A percentile compares a stretch with the other conserved stretches of the same genome.
These are phyloP conservation scores for Neoascochyta sp. DNA, from an alignment of 2,329 filamentous ascomycete genomes.

Conservation along the genomic window DNA sequence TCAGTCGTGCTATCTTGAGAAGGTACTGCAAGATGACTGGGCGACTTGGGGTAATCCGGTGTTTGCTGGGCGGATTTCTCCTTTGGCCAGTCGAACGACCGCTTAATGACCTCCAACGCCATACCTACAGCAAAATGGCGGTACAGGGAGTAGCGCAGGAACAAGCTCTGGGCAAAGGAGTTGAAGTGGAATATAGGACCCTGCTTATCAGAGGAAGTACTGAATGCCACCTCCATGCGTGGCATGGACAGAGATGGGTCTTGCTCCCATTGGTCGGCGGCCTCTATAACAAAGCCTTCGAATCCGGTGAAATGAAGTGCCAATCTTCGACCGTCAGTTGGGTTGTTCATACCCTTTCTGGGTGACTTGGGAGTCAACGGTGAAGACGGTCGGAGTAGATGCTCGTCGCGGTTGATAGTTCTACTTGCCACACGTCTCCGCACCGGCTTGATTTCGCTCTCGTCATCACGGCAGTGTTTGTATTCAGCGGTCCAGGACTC, in stretches of 20 bases:
- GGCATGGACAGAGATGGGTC: constrained; percentile 86
- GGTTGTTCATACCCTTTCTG: constrained; percentile 46
- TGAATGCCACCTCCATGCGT: constrained; percentile 80
- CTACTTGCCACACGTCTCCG: constrained; percentile 71
- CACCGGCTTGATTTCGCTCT: constrained; percentile 53
- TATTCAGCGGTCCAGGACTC: constrained; percentile 89
- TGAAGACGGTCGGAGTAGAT: constrained; percentile 54
- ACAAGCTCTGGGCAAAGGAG: constrained; percentile 71
- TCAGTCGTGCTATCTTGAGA: constrained; percentile 30
- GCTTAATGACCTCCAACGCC: constrained; percentile 66
- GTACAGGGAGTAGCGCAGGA: constrained; percentile 87
- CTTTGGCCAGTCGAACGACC: constrained; percentile 38
- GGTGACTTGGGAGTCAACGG: constrained; percentile 49
- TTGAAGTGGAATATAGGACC: constrained; percentile 86
- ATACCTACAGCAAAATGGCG: constrained; percentile 87
- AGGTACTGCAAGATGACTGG: constrained; percentile 30
- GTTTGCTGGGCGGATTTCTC: constrained; percentile 11
- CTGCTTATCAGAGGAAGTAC: constrained; percentile 79
- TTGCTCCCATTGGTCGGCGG: constrained; percentile 74
- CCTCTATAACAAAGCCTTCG: constrained; percentile 88
- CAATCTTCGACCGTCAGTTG: constrained; percentile 74
- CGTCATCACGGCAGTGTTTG: constrained; percentile 71
- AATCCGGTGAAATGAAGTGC: constrained; percentile 77
- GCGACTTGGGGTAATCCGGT: constrained; percentile 8
- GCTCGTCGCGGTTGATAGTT: constrained; percentile 56